Percentiles rank a stretch among this genome's conserved stretches.
phyloP scores from a whole-genome alignment of 148 eudicot species.

The Persicaria maculosa region DNA sequence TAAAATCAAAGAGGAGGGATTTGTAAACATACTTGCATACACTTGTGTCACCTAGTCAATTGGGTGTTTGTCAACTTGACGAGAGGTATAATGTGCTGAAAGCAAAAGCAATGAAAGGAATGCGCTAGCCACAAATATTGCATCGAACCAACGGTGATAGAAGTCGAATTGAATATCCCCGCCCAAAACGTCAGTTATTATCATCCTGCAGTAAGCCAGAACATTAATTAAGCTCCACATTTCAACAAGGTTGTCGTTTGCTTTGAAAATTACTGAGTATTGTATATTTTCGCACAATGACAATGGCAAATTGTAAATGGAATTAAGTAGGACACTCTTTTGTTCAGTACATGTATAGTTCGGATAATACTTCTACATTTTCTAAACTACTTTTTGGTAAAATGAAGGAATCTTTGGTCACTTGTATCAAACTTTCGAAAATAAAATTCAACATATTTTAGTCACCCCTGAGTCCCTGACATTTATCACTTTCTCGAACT shows the following conservation, averaged over 20 bases:
- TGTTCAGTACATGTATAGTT: neutral
- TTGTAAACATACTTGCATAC: neutral
- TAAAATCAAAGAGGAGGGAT: neutral
- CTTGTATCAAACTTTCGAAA: neutral
- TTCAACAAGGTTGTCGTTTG: neutral
- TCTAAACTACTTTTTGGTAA: neutral
- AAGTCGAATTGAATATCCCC: slow-evolving; percentile 97
- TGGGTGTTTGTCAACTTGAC: slow-evolving; percentile 92
- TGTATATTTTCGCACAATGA: neutral
- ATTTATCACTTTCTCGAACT: neutral
- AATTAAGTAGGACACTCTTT: neutral
- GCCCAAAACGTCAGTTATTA: slow-evolving; percentile 95
- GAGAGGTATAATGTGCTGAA: slow-evolving; percentile 94
- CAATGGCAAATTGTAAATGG: neutral
- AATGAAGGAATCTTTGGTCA: neutral
- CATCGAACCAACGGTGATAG: slow-evolving; percentile 98
- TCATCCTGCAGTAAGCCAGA: slow-evolving; percentile 49
- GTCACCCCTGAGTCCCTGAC: neutral
- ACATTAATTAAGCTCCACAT: neutral
- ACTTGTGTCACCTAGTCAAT: slow-evolving; percentile 25
- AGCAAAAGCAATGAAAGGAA: slow-evolving; percentile 91
- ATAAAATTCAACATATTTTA: neutral
- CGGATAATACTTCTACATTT: neutral
- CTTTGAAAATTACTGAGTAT: neutral
- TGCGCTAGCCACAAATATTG: slow-evolving; percentile 94